A percentile compares a stretch with the other conserved stretches of the same genome.
Evolutionary conservation across 2,329 filamentous ascomycete species (phyloP).

Genomic region (Sordariomycetes sp.): DNA sequence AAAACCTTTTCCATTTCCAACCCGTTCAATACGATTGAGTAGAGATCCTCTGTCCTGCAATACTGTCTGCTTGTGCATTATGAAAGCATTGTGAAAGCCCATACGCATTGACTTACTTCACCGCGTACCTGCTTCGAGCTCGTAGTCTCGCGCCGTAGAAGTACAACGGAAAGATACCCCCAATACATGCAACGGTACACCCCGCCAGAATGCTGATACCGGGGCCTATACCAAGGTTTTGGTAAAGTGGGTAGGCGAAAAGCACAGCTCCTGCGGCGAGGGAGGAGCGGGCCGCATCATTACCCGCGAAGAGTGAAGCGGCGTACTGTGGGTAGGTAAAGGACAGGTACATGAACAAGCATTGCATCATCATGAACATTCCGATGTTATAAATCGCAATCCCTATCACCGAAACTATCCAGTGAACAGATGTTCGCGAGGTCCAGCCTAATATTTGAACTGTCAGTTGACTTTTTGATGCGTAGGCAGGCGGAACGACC

Average conservation of each 20-base stretch:
- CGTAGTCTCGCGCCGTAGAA: slow-evolving; percentile 39
- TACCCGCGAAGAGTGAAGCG: slow-evolving; percentile 41
- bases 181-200: slow-evolving; percentile 29
- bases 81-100: too few species aligned
- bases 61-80: too few species aligned
- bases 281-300: slow-evolving; percentile 38
- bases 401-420: slow-evolving; percentile 25
- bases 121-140: too few species aligned
- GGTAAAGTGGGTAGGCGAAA: slow-evolving; percentile 43
- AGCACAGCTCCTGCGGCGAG: slow-evolving; percentile 44
- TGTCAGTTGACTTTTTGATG: too few species aligned
- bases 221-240: slow-evolving; percentile 39
- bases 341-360: slow-evolving; percentile 26
- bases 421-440: slow-evolving; percentile 13
- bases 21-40: too few species aligned
- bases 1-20: too few species aligned
- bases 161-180: slow-evolving; percentile 44
- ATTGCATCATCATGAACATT: slow-evolving; percentile 16
- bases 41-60: too few species aligned
- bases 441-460: slow-evolving; percentile 30
- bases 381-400: slow-evolving; percentile 22
- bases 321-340: slow-evolving; percentile 36
- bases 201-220: slow-evolving; percentile 44
- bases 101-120: too few species aligned
- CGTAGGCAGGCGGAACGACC: too few species aligned